Percentiles rank a stretch among this genome's conserved stretches.
Conservation (phyloP, 176 grass and related monocot genomes). For the Triticum turgidum region DNA sequence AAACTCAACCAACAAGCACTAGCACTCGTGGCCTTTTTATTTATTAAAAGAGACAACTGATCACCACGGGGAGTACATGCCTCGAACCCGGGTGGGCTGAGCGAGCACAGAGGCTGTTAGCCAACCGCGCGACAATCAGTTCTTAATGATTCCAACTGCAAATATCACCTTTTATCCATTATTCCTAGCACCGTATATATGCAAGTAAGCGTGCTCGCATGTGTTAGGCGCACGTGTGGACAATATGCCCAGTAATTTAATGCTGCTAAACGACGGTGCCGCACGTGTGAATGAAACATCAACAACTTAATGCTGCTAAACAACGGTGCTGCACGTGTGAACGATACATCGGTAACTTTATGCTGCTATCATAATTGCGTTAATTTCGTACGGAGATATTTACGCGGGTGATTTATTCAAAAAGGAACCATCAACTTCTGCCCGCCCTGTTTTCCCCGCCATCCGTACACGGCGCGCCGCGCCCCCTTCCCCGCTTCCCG, state of each 20-base stretch:
- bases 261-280: neutral
- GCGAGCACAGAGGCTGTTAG: neutral
- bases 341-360: neutral
- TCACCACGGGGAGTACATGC: neutral
- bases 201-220: neutral
- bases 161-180: neutral
- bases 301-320: neutral
- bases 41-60: neutral
- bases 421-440: neutral
- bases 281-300: neutral
- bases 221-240: neutral
- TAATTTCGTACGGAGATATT: neutral
- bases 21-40: neutral
- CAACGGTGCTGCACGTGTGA: neutral
- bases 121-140: neutral
- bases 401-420: neutral
- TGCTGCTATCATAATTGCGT: neutral
- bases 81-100: neutral
- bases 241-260: neutral
- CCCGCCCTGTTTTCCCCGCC: neutral
- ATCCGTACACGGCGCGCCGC: neutral
- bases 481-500: neutral
- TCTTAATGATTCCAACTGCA: neutral
- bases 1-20: neutral
- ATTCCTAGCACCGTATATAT: neutral